Conservation (phyloP, 768 basidiomycete genomes). For the Tulasnella sp. region DNA sequence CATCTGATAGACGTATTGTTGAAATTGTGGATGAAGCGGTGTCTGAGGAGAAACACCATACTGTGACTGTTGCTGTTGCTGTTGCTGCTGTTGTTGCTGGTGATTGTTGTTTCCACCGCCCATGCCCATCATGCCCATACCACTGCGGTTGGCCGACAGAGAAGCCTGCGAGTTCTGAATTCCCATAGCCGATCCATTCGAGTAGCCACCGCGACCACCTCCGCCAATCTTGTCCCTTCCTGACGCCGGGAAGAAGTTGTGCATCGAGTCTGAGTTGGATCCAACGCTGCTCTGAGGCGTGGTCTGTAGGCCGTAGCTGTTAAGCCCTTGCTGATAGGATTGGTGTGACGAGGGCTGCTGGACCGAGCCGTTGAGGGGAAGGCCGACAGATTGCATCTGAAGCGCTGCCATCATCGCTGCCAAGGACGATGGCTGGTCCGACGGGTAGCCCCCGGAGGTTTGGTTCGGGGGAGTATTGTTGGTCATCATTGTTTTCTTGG, state of each 20-base stretch:
- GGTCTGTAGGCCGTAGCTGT: background rate
- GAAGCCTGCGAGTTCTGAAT: conserved; percentile 36
- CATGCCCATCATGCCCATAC: conserved; percentile 14
- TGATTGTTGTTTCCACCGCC: background rate
- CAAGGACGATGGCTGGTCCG: conserved; percentile 63
- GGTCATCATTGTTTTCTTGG: conserved; percentile 1
- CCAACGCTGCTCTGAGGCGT: conserved; percentile 25
- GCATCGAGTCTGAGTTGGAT: conserved; percentile 42
- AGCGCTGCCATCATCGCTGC: conserved; percentile 90
- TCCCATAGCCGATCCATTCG: background rate
- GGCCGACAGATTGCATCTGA: conserved; percentile 52
- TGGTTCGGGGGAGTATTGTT: conserved; percentile 61
- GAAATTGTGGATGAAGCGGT: conserved; percentile 56
- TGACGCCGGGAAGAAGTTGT: conserved; percentile 20
- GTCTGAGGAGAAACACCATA: conserved; percentile 37
- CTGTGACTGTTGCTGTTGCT: conserved; percentile 35
- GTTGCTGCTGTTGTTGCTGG: conserved; percentile 34
- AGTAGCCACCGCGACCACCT: background rate
- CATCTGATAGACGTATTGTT: conserved; percentile 74
- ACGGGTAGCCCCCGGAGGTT: conserved; percentile 59
- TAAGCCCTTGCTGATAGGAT: background rate
- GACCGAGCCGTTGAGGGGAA: conserved; percentile 4
- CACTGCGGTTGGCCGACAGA: conserved; percentile 3
- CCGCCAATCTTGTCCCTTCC: background rate
- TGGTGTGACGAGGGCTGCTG: background rate